Percentiles rank a stretch among this genome's conserved stretches.
Evolutionary conservation across 202 grass and related monocot genomes (phyloP).

Genomic region (Carex sylvatica): DNA sequence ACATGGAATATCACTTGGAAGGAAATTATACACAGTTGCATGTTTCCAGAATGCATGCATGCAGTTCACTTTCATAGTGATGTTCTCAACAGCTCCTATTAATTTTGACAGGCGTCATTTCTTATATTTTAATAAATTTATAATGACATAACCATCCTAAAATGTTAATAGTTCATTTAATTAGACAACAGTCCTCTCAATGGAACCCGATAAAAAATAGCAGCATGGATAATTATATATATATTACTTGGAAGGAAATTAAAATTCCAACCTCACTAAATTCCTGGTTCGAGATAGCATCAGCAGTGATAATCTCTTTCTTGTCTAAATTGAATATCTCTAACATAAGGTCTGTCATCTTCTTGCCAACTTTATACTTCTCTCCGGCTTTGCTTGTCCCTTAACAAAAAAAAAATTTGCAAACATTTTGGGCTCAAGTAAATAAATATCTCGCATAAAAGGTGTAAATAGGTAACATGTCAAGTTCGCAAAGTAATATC

Average conservation of each 20-base stretch:
- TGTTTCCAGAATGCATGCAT: not conserved
- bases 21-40: not conserved
- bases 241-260: not conserved
- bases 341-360: conserved; percentile 71
- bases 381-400: conserved; percentile 70
- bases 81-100: not conserved
- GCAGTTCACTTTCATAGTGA: not conserved
- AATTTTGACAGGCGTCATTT: not conserved
- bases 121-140: not conserved
- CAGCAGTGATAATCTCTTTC: conserved; percentile 73
- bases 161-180: not conserved
- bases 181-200: not conserved
- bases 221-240: not conserved
- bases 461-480: not conserved
- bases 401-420: conserved; percentile 39
- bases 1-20: not conserved
- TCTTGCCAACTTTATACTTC: conserved; percentile 89
- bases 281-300: conserved; percentile 98
- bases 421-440: not conserved
- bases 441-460: not conserved
- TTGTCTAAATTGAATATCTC: conserved; percentile 94
- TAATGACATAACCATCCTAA: not conserved
- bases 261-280: conserved; percentile 69
- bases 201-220: conserved; percentile 6
- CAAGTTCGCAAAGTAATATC: not conserved